Percentiles rank a stretch among this genome's conserved stretches.
Evolutionary conservation across 345 rosid genomes (phyloP).

Genomic region (Firmiana major): DNA sequence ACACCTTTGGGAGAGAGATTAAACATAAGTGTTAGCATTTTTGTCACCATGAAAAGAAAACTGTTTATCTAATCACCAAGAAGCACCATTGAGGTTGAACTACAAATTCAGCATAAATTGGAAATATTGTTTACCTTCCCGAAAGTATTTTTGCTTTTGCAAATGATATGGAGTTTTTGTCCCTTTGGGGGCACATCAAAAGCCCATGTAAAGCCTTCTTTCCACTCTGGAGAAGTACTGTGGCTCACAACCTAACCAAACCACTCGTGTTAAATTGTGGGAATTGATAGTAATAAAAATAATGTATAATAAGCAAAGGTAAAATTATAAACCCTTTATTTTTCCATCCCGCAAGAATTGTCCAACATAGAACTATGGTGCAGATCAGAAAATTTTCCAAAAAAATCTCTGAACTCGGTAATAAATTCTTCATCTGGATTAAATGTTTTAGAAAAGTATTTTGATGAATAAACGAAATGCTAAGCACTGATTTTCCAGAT

Average conservation of each 20-base stretch:
- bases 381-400: background rate
- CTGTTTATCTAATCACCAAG: background rate
- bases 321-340: background rate
- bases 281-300: background rate
- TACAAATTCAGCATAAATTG: background rate
- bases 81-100: background rate
- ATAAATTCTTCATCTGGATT: background rate
- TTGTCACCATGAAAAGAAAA: background rate
- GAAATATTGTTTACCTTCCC: slow-evolving; percentile 60
- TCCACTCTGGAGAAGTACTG: slow-evolving; percentile 73
- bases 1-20: background rate
- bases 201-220: slow-evolving; percentile 84
- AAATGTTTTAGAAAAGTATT: background rate
- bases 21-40: background rate
- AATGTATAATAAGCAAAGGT: background rate
- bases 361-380: background rate
- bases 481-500: background rate
- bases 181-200: slow-evolving; percentile 95
- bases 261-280: background rate
- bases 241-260: slow-evolving; percentile 62
- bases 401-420: background rate
- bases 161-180: slow-evolving; percentile 81
- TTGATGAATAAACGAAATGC: background rate
- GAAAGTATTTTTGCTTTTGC: slow-evolving; percentile 89
- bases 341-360: background rate